Conservation (phyloP, 257 asterid species). For the Ajuga chamaepitys region DNA sequence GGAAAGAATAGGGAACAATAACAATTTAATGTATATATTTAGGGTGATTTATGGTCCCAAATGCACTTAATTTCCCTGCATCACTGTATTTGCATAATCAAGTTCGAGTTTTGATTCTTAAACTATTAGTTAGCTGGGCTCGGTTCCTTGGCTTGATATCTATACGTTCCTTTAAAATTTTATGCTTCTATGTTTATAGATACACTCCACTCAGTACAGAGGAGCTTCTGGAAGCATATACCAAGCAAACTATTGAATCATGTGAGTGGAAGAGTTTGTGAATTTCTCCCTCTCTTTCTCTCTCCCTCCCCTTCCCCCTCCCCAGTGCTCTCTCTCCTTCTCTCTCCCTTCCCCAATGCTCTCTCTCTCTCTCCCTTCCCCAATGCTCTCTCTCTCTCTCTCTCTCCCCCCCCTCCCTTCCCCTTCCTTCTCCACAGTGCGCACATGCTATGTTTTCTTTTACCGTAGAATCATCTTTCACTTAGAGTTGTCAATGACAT, state of each 20-base stretch:
- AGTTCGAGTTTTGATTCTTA: not conserved
- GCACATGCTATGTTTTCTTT: not conserved
- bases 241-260: conserved; percentile 62
- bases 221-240: conserved; percentile 72
- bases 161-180: conserved; percentile 2
- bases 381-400: conserved; percentile 13
- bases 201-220: conserved; percentile 75
- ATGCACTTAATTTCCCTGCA: not conserved
- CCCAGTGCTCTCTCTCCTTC: conserved; percentile 5
- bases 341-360: not conserved
- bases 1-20: not conserved
- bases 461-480: not conserved
- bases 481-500: not conserved
- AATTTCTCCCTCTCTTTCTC: conserved; percentile 11
- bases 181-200: conserved; percentile 38
- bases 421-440: not conserved
- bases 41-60: not conserved
- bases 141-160: conserved; percentile 1
- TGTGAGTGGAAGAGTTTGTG: conserved; percentile 39
- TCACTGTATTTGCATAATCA: not conserved
- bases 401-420: conserved; percentile 5
- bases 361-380: not conserved
- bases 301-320: not conserved
- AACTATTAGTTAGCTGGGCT: not conserved
- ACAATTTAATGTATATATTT: not conserved